These are phyloP conservation scores for Talaromyces sp. DNA, from an alignment of 2,329 filamentous ascomycete genomes.

Conservation along the genomic window DNA sequence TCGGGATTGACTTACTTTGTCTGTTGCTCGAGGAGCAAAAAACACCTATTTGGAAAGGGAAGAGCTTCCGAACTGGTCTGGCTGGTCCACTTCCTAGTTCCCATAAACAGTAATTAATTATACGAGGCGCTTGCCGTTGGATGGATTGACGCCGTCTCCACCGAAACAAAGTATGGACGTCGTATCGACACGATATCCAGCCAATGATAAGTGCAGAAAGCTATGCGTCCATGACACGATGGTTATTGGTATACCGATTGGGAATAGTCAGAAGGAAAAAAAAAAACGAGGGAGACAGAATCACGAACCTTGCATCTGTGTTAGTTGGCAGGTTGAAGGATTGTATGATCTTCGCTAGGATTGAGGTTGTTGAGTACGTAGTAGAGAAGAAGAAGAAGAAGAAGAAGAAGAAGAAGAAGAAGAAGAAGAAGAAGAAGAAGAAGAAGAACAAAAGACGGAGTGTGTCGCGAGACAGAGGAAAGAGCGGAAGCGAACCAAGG, in stretches of 20 bases:
- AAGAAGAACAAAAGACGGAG: not conserved
- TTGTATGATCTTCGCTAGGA: not conserved
- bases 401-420: no score
- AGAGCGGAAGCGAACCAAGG: not conserved
- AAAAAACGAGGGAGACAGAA: not conserved
- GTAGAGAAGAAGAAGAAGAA: not conserved
- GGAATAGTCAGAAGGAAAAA: not conserved
- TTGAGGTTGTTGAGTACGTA: not conserved
- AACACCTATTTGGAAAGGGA: not conserved
- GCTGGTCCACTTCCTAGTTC: not conserved
- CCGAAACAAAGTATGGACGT: constrained; percentile 6
- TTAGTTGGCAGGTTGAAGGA: not conserved
- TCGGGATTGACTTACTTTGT: not conserved
- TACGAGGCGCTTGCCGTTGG: not conserved
- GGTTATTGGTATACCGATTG: not conserved
- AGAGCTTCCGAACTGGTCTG: not conserved
- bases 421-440: not conserved
- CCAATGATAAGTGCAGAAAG: not conserved
- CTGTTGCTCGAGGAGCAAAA: not conserved
- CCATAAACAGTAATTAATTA: not conserved
- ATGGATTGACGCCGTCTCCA: constrained; percentile 8
- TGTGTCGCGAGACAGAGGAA: not conserved
- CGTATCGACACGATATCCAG: not conserved
- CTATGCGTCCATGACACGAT: not conserved
- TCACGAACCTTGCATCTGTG: not conserved